Percentiles rank a stretch among this genome's conserved stretches.
These are phyloP conservation scores for Lasiosphaeriaceae sp. DNA, from an alignment of 495 filamentous ascomycete genomes.

Conservation along the genomic window DNA sequence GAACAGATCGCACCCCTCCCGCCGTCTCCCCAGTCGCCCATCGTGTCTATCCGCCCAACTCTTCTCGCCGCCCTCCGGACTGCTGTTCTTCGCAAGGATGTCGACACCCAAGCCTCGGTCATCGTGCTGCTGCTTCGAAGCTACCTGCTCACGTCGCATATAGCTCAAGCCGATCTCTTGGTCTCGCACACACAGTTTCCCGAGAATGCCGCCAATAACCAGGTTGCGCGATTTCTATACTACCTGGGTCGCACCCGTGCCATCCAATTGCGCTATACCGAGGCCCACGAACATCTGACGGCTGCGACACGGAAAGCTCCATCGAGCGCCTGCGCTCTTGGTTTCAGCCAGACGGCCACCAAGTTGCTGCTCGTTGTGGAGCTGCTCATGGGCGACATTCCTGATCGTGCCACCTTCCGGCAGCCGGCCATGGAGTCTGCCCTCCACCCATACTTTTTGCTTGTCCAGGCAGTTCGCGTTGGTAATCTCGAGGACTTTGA, in stretches of 20 bases:
- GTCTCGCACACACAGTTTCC: slow-evolving; percentile 95
- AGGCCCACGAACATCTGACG: slow-evolving; percentile 90
- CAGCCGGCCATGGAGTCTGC: slow-evolving; percentile 78
- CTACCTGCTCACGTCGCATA: slow-evolving; percentile 93
- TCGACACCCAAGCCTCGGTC: slow-evolving; percentile 91
- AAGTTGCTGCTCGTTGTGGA: slow-evolving; percentile 94
- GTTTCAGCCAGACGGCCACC: slow-evolving; percentile 91
- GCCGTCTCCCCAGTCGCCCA: slow-evolving; percentile 77
- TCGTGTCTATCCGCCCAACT: slow-evolving; percentile 79
- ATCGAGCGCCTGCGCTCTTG: slow-evolving; percentile 78
- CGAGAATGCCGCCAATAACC: slow-evolving; percentile 88
- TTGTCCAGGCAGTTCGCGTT: slow-evolving; percentile 91
- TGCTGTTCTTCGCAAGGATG: slow-evolving; percentile 89
- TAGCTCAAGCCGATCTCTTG: slow-evolving; percentile 91
- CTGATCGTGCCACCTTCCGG: slow-evolving; percentile 89
- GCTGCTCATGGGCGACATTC: slow-evolving; percentile 97
- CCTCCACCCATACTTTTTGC: slow-evolving; percentile 84
- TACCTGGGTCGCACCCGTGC: slow-evolving; percentile 95
- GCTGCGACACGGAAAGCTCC: slow-evolving; percentile 93
- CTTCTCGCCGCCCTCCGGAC: slow-evolving; percentile 87
- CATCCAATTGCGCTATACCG: slow-evolving; percentile 92
- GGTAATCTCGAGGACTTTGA: slow-evolving; percentile 92
- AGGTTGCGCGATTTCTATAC: slow-evolving; percentile 93
- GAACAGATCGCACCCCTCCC: slow-evolving; percentile 83
- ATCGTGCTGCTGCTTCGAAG: slow-evolving; percentile 93